Evolutionary conservation across 2,329 filamentous ascomycete species (phyloP).

Genomic region (Colletotrichum sp.): DNA sequence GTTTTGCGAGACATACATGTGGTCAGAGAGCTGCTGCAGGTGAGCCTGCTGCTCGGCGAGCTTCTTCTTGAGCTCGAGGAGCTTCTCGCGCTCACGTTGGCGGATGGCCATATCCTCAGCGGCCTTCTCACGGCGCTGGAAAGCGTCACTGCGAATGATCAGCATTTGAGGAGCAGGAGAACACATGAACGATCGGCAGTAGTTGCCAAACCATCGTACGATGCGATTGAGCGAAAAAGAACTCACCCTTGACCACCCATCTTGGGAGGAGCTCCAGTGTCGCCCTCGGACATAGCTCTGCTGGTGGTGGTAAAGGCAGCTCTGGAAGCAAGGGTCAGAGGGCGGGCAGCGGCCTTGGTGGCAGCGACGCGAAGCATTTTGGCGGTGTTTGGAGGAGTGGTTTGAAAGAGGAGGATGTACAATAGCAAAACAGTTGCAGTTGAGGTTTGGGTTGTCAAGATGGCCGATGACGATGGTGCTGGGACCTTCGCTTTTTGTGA

Average conservation of each 20-base stretch:
- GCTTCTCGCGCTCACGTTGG: slow-evolving; percentile 90
- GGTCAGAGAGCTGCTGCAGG: slow-evolving; percentile 82
- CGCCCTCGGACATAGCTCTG: slow-evolving; percentile 71
- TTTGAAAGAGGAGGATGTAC: slow-evolving; percentile 10
- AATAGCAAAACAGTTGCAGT: background rate
- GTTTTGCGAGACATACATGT: slow-evolving; percentile 69
- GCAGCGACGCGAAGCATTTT: slow-evolving; percentile 73
- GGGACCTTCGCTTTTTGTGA: slow-evolving; percentile 15
- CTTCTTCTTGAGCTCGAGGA: slow-evolving; percentile 74
- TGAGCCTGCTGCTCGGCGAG: slow-evolving; percentile 80
- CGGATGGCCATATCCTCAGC: slow-evolving; percentile 85
- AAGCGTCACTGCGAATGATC: slow-evolving; percentile 77
- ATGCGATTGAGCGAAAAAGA: background rate
- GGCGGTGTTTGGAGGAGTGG: slow-evolving; percentile 21
- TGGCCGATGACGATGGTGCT: slow-evolving; percentile 17
- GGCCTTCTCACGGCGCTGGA: slow-evolving; percentile 90
- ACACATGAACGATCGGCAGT: background rate
- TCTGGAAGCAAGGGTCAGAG: slow-evolving; percentile 52
- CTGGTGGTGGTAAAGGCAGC: slow-evolving; percentile 68
- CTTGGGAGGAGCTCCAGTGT: slow-evolving; percentile 67
- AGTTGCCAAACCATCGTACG: background rate
- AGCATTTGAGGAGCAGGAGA: background rate
- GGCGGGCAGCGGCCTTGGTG: slow-evolving; percentile 57
- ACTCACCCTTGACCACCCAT: slow-evolving; percentile 59
- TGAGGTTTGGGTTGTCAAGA: background rate